Percentiles rank a stretch among this genome's conserved stretches.
These are phyloP conservation scores for Ogataea ramenticola DNA, from an alignment of 805 yeast genomes.

Conservation along the genomic window DNA sequence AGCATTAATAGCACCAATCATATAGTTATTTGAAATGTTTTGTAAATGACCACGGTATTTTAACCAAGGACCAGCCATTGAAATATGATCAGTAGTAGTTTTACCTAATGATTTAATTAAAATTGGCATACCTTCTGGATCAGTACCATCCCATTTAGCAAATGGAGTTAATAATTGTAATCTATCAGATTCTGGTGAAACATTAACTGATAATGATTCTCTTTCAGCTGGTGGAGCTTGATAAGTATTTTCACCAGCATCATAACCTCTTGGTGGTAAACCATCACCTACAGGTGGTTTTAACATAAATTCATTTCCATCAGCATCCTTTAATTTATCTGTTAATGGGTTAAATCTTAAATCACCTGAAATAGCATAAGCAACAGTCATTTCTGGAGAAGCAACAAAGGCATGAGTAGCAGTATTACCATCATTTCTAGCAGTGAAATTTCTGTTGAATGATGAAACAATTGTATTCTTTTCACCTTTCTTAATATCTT, in stretches of 20 bases:
- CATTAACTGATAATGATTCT: slow-evolving; percentile 61
- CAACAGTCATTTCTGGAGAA: slow-evolving; percentile 97
- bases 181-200: slow-evolving; percentile 91
- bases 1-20: slow-evolving; percentile 98
- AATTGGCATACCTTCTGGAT: slow-evolving; percentile 81
- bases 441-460: slow-evolving; percentile 95
- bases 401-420: slow-evolving; percentile 96
- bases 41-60: slow-evolving; percentile 99
- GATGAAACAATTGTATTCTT: slow-evolving; percentile 91
- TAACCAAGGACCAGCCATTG: slow-evolving; percentile 99
- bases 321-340: slow-evolving; percentile 65
- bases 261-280: slow-evolving; percentile 69
- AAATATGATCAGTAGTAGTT: slow-evolving; percentile 98
- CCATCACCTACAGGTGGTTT: slow-evolving; percentile 78
- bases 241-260: slow-evolving; percentile 69
- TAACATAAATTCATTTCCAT: slow-evolving; percentile 73
- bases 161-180: slow-evolving; percentile 91
- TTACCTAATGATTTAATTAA: slow-evolving; percentile 94
- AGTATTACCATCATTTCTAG: slow-evolving; percentile 98
- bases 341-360: slow-evolving; percentile 87
- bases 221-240: slow-evolving; percentile 96
- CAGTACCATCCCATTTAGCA: slow-evolving; percentile 95
- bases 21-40: slow-evolving; percentile 97
- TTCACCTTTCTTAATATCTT: slow-evolving; percentile 56
- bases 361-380: slow-evolving; percentile 92